phyloP scores from a whole-genome alignment of 139 green algal genomes.

The Pleodorina starrii region DNA sequence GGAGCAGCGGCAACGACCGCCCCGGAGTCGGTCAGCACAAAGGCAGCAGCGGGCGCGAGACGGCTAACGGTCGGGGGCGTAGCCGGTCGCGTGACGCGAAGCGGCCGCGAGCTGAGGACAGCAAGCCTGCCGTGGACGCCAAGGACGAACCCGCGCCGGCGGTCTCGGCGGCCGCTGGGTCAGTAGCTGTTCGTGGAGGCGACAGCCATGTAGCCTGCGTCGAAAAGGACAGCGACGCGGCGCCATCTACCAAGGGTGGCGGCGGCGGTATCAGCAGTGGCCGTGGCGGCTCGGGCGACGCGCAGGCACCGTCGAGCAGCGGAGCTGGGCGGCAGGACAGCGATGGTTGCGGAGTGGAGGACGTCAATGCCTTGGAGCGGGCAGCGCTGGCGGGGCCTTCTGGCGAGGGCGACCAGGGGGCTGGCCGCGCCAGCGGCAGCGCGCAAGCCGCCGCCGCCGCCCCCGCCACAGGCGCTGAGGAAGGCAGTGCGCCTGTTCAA shows the following conservation, averaged over 20 bases:
- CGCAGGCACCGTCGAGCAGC: not conserved
- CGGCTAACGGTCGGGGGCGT: not conserved
- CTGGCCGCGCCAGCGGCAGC: not conserved
- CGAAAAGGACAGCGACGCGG: not conserved
- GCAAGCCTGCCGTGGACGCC: not conserved
- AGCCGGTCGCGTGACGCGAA: constrained; percentile 19
- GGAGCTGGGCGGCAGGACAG: not conserved
- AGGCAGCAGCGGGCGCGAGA: not conserved
- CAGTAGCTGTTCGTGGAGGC: not conserved
- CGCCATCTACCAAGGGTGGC: not conserved
- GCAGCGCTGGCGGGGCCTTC: too few species aligned
- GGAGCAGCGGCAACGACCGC: not conserved
- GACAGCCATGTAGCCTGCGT: not conserved
- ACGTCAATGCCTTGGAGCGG: not conserved
- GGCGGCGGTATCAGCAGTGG: not conserved
- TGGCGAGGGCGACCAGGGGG: too few species aligned
- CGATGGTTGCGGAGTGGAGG: not conserved
- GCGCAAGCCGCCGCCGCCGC: not conserved
- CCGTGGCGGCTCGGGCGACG: not conserved
- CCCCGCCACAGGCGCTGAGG: not conserved
- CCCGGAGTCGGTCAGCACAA: not conserved
- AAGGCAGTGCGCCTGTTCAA: not conserved
- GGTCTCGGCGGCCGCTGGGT: not conserved
- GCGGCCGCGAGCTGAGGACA: not conserved
- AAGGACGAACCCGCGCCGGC: not conserved